These are phyloP conservation scores for Panicum miliaceum DNA, from an alignment of 176 grass and related monocot genomes.

Conservation along the genomic window DNA sequence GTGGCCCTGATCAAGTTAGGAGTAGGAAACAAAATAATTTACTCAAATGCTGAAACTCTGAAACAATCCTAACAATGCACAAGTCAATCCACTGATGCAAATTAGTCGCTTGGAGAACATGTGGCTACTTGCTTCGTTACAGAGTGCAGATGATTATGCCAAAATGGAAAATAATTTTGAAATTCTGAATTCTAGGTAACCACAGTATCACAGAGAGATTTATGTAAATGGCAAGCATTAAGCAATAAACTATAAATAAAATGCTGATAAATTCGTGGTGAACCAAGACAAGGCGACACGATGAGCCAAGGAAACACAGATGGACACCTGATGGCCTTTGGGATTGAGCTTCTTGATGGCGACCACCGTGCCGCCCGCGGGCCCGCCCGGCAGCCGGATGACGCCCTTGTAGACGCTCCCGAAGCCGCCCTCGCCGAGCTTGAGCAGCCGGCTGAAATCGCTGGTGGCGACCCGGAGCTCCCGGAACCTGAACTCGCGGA, in stretches of 20 bases:
- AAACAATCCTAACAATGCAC: not conserved
- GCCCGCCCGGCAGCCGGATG: conserved; percentile 52
- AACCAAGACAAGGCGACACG: not conserved
- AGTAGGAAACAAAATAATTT: not conserved
- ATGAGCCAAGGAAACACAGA: not conserved
- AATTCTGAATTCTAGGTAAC: not conserved
- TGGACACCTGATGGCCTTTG: conserved; percentile 63
- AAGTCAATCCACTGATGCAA: not conserved
- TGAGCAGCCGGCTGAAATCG: conserved; percentile 73
- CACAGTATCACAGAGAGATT: not conserved
- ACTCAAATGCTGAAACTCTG: not conserved
- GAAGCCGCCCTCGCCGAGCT: conserved; percentile 81
- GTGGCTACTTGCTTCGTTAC: not conserved
- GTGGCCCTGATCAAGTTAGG: conserved; percentile 56
- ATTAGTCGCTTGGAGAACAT: not conserved
- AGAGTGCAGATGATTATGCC: not conserved
- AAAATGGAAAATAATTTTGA: not conserved
- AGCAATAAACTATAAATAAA: not conserved
- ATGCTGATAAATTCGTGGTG: not conserved
- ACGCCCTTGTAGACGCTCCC: conserved; percentile 80
- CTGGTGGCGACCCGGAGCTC: conserved; percentile 67
- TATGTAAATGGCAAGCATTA: not conserved
- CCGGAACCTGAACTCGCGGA: conserved; percentile 61
- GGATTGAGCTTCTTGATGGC: conserved; percentile 72
- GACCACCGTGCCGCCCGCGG: conserved; percentile 50